phyloP scores from a whole-genome alignment of 257 asterid genomes.

The Phtheirospermum japonicum region DNA sequence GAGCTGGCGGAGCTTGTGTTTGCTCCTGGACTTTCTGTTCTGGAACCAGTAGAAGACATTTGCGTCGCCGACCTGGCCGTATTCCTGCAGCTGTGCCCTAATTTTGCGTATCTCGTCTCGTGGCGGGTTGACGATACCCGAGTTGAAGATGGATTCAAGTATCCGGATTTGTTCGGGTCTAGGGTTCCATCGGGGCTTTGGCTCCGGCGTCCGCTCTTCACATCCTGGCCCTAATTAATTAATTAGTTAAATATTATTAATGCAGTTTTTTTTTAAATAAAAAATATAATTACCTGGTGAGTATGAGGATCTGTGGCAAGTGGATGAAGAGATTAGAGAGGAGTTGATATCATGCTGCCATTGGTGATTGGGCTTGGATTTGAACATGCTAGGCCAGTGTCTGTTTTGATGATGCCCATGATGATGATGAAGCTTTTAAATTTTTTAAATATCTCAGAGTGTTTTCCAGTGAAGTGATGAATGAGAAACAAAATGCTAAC shows the following conservation, averaged over 20 bases:
- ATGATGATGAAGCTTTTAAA: constrained; percentile 22
- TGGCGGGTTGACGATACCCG: constrained; percentile 96
- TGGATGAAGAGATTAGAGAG: constrained; percentile 31
- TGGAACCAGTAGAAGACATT: constrained; percentile 98
- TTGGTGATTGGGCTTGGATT: constrained; percentile 68
- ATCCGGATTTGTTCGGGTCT: constrained; percentile 89
- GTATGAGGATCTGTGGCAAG: constrained; percentile 35
- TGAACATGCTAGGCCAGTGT: constrained; percentile 79
- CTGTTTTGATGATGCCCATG: constrained; percentile 62
- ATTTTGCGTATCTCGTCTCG: constrained; percentile 84
- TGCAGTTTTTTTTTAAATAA: too few relatives aligned
- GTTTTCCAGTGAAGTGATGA: constrained; percentile 13
- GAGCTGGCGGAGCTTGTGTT: constrained; percentile 76
- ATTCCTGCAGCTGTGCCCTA: constrained; percentile 81
- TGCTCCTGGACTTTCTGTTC: constrained; percentile 90
- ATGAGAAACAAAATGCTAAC: constrained; percentile 1
- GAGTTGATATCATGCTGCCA: constrained; percentile 69
- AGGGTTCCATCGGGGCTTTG: constrained; percentile 97
- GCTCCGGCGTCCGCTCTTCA: constrained; percentile 86
- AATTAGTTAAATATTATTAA: too few relatives aligned
- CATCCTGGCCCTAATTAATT: constrained; percentile 32
- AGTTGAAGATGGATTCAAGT: constrained; percentile 83
- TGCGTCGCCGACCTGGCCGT: constrained; percentile 95
- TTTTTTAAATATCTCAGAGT: neutral
- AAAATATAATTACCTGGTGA: constrained; percentile 28